Evolutionary conservation across 2,329 filamentous ascomycete genomes (phyloP), one percentile per base, ranked within the genome.

Genomic region (Claviceps spartinae): DNA sequence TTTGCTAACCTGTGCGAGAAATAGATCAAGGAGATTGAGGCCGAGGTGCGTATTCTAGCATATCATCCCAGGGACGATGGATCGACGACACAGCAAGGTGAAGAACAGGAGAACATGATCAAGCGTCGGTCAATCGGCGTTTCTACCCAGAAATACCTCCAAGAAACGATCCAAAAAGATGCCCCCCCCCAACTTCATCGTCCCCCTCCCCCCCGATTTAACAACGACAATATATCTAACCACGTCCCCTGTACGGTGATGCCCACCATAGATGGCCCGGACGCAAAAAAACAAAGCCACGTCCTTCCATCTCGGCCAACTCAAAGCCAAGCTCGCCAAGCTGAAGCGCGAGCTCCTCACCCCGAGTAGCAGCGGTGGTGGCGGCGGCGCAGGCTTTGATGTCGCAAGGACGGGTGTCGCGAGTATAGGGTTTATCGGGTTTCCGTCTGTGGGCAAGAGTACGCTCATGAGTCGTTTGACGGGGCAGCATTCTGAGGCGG

Each of bases 211-310:
- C 9, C 30, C 9, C 30, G 30, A 34, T 34, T 34, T 11, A 18
- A 18, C 9, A 11, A 11, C 11, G 13, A 43, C 2, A 43, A 43
- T 22, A 14, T 43, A 43, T 43, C 20, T 14, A 14, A 34, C 30
- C 30, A 34, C 9, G 9, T 34, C 9, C 30, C 30, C 4, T 11
- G 1, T 34, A 9, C 30, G 30, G 9, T 9, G 11, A 34, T 9
- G 3, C 30, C 30, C 9, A 34, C 30, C 30, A 61, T 59, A 91
- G 84, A 96, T 96, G 91, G 88, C 89, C 75, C 81, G 81, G 72
- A 96, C 90, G 65, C 90, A 97, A 70, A 96, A 96, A 75, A 96
- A 96, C 72, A 96, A 96, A 75, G 86, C 86, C 51, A 95, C 89
- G 13, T 90, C 88, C 48, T 95, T 83, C 69, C 90, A 96, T 78